phyloP scores from a whole-genome alignment of 2,329 filamentous ascomycete genomes.

The Penicillium sp. region DNA sequence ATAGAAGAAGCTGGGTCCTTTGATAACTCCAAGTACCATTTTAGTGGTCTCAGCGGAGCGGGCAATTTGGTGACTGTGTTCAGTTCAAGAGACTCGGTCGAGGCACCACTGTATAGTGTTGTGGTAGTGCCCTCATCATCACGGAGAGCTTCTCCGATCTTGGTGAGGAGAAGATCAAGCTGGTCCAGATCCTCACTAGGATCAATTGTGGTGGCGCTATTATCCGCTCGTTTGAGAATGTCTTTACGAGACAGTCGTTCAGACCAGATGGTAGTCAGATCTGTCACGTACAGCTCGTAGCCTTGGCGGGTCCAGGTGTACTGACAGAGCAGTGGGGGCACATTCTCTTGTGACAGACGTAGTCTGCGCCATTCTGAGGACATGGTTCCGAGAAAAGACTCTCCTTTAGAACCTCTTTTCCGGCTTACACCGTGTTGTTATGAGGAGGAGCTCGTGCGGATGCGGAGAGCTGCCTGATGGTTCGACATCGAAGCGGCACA shows the following conservation, averaged over 20 bases:
- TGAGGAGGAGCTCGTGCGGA: background rate
- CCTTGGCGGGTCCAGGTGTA: slow-evolving; percentile 39
- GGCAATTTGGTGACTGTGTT: slow-evolving; percentile 54
- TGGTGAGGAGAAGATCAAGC: slow-evolving; percentile 57
- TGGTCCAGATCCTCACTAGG: slow-evolving; percentile 60
- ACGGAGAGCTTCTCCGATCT: slow-evolving; percentile 54
- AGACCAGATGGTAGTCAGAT: slow-evolving; percentile 61
- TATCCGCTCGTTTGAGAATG: slow-evolving; percentile 53
- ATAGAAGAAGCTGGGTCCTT: slow-evolving; percentile 45
- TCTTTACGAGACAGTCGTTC: slow-evolving; percentile 50
- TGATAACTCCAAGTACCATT: slow-evolving; percentile 55
- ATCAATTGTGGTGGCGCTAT: slow-evolving; percentile 59
- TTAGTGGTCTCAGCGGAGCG: slow-evolving; percentile 53
- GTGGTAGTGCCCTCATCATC: slow-evolving; percentile 35
- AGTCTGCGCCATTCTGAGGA: slow-evolving; percentile 41
- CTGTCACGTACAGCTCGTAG: slow-evolving; percentile 59
- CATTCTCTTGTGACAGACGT: slow-evolving; percentile 23
- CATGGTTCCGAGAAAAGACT: slow-evolving; percentile 27
- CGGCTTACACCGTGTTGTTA: background rate
- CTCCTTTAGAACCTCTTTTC: background rate
- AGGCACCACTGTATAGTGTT: slow-evolving; percentile 31
- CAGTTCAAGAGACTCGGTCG: slow-evolving; percentile 46
- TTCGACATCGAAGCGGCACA: background rate
- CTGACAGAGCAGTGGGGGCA: slow-evolving; percentile 44
- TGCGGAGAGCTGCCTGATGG: slow-evolving; percentile 13